Evolutionary conservation across 768 basidiomycete species (phyloP), one percentile per base, ranked within the genome.

Genomic region (Rhodosporidiobolus sp.): DNA sequence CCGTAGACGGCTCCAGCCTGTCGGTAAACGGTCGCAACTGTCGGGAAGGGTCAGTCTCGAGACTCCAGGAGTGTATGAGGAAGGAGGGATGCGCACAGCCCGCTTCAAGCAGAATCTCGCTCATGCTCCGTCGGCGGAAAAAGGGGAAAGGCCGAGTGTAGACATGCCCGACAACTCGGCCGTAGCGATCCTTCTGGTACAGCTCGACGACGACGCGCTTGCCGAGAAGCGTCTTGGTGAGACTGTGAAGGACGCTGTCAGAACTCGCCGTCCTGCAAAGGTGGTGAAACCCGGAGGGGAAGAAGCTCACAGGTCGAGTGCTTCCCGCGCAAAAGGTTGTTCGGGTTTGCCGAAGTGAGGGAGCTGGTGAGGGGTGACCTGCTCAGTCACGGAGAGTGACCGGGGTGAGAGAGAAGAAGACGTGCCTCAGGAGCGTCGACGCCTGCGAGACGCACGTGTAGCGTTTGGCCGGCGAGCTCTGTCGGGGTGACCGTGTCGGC

Each of bases 351-450:
- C 94, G 74, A 93, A 95, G 80, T 96, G 90, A 0, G 88, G 83
- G n/a, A 84, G 86, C 91, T 92, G 73, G 8, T 32, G 19, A 26
- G 26, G 49, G 1, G 35, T 7, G 26, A 43, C 20, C n/a, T 50
- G 35, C 14, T 52, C n/a, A 28, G 61, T 49, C 22, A 7, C 35
- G 26, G 22, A n/a, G 63, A 14, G 28, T 38, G 28, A 26, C 30
- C 30, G 48, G 16, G 0, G 49, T 3, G 22, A 28, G 7, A 24
- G 12, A 48, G 38, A 26, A 22, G 20, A 6, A 6, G 14, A 35
- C 32, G 26, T 28, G 90, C 92, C 84, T 98, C 94, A 0, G 94
- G 94, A 1, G 94, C 94, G 79, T 98, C 94, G 9, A 93, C 87
- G 0, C 92, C 94, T 22, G 91, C 91, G 38, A 98, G 86, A 22